These are phyloP conservation scores for Nothophytophthora sp. DNA, from an alignment of 352 stramenopile genomes.

Conservation along the genomic window DNA sequence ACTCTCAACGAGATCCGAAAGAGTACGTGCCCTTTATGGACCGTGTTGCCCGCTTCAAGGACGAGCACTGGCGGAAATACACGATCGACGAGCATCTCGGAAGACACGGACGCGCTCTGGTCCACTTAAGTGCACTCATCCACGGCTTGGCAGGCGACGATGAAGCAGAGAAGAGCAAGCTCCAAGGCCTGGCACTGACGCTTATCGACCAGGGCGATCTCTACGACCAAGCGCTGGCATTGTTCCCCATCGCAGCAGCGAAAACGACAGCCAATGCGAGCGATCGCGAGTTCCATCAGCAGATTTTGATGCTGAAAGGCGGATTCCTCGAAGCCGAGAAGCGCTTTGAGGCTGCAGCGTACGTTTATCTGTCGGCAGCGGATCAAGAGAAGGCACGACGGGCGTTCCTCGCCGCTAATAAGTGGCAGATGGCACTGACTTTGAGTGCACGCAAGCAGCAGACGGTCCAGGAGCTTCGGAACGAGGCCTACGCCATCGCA, in stretches of 20 bases:
- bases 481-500: conserved; percentile 52
- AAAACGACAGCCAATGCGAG: conserved; percentile 9
- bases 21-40: conserved; percentile 72
- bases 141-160: conserved; percentile 10
- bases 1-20: conserved; percentile 71
- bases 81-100: conserved; percentile 58
- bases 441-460: conserved; percentile 35
- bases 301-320: conserved; percentile 54
- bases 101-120: conserved; percentile 43
- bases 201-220: conserved; percentile 48
- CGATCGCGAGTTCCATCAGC: conserved; percentile 26
- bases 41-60: conserved; percentile 34
- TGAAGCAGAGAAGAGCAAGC: conserved; percentile 23
- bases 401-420: conserved; percentile 52
- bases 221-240: conserved; percentile 47
- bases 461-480: conserved; percentile 20
- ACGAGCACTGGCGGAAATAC: conserved; percentile 50
- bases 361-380: conserved; percentile 56
- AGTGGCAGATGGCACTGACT: conserved; percentile 68
- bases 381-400: conserved; percentile 42
- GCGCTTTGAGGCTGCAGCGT: conserved; percentile 54
- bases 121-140: conserved; percentile 41
- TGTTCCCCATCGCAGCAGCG: conserved; percentile 28
- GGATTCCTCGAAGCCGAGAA: conserved; percentile 39
- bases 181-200: conserved; percentile 26